Conservation (phyloP, 192 early-diverging fungal genomes). For the Linnemannia zychae region DNA sequence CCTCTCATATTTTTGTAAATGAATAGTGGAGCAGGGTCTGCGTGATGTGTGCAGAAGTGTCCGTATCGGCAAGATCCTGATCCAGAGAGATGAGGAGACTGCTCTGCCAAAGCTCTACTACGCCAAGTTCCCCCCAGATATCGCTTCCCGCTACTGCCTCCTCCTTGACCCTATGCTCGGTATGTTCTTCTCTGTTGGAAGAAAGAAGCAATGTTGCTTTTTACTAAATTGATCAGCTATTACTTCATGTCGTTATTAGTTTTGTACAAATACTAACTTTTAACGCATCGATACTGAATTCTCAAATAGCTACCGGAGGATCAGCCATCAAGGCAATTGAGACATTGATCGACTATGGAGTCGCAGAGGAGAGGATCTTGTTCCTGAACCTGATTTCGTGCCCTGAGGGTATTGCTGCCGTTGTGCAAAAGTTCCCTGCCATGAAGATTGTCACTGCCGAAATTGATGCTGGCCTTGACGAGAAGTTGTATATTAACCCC, state of each 20-base stretch:
- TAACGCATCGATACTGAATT: background rate
- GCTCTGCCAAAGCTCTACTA: slow-evolving; percentile 93
- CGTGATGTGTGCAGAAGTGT: slow-evolving; percentile 72
- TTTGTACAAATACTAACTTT: background rate
- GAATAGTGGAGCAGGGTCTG: slow-evolving; percentile 55
- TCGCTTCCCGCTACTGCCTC: slow-evolving; percentile 83
- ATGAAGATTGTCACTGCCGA: slow-evolving; percentile 91
- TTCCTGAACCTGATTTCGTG: slow-evolving; percentile 93
- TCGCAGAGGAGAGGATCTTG: slow-evolving; percentile 86
- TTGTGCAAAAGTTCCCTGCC: slow-evolving; percentile 79
- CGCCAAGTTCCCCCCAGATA: slow-evolving; percentile 92
- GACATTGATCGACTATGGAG: slow-evolving; percentile 86
- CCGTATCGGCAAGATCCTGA: slow-evolving; percentile 95
- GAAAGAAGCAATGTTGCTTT: background rate
- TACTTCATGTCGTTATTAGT: background rate
- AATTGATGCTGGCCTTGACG: slow-evolving; percentile 87
- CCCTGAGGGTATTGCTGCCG: slow-evolving; percentile 86
- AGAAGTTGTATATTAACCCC: slow-evolving; percentile 89
- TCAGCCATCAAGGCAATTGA: slow-evolving; percentile 94
- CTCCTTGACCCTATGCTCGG: slow-evolving; percentile 96
- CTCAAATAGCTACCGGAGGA: slow-evolving; percentile 85
- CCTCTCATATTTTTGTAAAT: background rate
- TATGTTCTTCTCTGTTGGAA: slow-evolving; percentile 43
- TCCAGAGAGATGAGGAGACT: slow-evolving; percentile 96
- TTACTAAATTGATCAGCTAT: background rate